A percentile compares a stretch with the other conserved stretches of the same genome.
Conservation (phyloP, 257 asterid species). For the Ehretia macrophylla region DNA sequence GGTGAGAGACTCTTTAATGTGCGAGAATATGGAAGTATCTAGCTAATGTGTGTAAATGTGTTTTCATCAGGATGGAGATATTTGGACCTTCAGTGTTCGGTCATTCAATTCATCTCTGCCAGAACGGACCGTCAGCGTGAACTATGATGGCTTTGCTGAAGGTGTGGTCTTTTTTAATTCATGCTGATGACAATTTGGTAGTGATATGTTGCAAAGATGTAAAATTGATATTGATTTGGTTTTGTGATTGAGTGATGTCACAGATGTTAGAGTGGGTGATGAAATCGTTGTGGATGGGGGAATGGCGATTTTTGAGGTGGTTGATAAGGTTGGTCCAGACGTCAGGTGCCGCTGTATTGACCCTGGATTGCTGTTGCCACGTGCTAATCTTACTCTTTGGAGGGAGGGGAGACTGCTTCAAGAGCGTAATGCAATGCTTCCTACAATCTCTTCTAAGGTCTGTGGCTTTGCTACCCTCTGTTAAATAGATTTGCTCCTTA, state of each 20-base stretch:
- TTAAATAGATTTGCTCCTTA: too few relatives aligned
- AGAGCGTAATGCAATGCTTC: neutral
- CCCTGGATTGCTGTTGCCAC: neutral
- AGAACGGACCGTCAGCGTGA: neutral
- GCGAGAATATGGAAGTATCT: too few relatives aligned
- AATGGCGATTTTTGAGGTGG: slow-evolving; percentile 96
- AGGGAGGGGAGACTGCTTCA: neutral
- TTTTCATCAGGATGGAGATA: slow-evolving; percentile 40
- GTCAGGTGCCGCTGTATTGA: slow-evolving; percentile 91
- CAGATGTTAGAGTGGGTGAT: slow-evolving; percentile 18
- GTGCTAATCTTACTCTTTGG: neutral
- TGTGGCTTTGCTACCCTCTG: neutral
- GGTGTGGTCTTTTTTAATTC: slow-evolving; percentile 31
- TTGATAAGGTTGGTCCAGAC: slow-evolving; percentile 96
- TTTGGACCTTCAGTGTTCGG: slow-evolving; percentile 7
- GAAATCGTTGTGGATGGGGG: slow-evolving; percentile 27
- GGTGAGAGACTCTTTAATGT: too few relatives aligned
- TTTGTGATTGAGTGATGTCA: neutral
- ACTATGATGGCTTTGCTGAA: neutral
- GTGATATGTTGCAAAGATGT: too few relatives aligned
- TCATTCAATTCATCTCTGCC: slow-evolving; percentile 2
- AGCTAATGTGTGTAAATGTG: neutral
- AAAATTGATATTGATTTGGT: neutral
- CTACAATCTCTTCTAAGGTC: neutral
- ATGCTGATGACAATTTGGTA: too few relatives aligned